phyloP scores from a whole-genome alignment of 225 moss, liverwort and hornwort species.

The Pseudisothecium myosuroides region DNA sequence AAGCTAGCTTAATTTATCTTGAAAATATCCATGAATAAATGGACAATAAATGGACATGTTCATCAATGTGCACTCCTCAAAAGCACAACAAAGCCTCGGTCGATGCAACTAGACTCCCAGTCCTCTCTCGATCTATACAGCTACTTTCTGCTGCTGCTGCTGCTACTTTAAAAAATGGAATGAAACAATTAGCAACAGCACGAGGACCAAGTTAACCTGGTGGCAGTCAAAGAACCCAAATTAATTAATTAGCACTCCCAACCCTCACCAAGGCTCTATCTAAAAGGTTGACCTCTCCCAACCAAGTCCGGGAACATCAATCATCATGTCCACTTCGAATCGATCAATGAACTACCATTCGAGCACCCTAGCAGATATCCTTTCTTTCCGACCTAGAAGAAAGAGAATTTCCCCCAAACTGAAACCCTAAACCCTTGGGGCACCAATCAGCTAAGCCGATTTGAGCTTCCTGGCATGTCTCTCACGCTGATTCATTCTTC shows the following conservation, averaged over 20 bases:
- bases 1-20: conserved; percentile 6
- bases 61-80: neutral
- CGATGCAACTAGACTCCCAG: neutral
- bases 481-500: conserved; percentile 57
- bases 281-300: neutral
- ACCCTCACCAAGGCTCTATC: neutral
- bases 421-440: neutral
- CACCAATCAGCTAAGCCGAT: conserved; percentile 5
- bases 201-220: neutral
- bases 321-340: neutral
- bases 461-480: conserved; percentile 55
- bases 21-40: conserved; percentile 7
- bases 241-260: neutral
- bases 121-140: conserved; percentile 14
- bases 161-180: neutral
- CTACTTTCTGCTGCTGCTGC: conserved; percentile 2
- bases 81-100: neutral
- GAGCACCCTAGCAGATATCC: neutral
- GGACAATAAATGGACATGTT: conserved; percentile 10
- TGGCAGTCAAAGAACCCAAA: neutral
- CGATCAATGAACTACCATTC: conserved; percentile 1
- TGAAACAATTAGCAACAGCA: neutral
- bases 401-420: neutral
- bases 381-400: neutral
- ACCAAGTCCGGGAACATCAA: neutral